Conservation (phyloP, 208 protist species). For the Phytomonas sp. region DNA sequence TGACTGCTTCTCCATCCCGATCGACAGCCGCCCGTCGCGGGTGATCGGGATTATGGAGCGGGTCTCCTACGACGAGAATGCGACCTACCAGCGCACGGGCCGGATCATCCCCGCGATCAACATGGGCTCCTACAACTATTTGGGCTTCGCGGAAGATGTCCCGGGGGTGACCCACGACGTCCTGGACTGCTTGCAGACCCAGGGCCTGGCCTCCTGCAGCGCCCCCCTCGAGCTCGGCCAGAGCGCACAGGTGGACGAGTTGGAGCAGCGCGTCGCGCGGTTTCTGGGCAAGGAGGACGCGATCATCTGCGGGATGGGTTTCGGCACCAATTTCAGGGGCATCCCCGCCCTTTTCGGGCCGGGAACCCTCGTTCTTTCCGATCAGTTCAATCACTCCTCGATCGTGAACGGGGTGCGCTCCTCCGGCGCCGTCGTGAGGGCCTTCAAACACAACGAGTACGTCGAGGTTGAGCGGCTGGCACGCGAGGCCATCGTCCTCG, state of each 20-base stretch:
- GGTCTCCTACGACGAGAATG: constrained; percentile 75
- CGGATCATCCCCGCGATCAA: constrained; percentile 86
- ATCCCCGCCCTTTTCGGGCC: constrained; percentile 92
- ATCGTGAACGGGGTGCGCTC: constrained; percentile 94
- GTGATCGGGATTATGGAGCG: constrained; percentile 92
- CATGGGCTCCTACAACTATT: constrained; percentile 98
- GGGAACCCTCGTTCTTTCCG: constrained; percentile 91
- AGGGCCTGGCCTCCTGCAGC: constrained; percentile 68
- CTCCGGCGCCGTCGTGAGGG: constrained; percentile 76
- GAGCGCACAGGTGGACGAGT: constrained; percentile 27
- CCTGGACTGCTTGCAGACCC: constrained; percentile 69
- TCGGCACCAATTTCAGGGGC: constrained; percentile 83
- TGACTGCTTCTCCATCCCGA: constrained; percentile 89
- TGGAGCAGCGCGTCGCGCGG: constrained; percentile 90
- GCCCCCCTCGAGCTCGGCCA: constrained; percentile 61
- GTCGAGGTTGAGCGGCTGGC: constrained; percentile 89
- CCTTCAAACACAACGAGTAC: constrained; percentile 94
- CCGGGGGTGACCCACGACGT: constrained; percentile 74
- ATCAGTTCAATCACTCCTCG: constrained; percentile 96
- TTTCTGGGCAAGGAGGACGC: constrained; percentile 93
- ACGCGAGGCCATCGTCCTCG: constrained; percentile 79
- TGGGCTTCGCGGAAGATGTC: constrained; percentile 95
- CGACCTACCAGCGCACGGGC: constrained; percentile 82
- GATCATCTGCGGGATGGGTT: constrained; percentile 93
- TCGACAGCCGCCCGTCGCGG: constrained; percentile 87